Evolutionary conservation across 2,329 filamentous ascomycete species (phyloP).

Genomic region (Pseudogymnoascus sp.): DNA sequence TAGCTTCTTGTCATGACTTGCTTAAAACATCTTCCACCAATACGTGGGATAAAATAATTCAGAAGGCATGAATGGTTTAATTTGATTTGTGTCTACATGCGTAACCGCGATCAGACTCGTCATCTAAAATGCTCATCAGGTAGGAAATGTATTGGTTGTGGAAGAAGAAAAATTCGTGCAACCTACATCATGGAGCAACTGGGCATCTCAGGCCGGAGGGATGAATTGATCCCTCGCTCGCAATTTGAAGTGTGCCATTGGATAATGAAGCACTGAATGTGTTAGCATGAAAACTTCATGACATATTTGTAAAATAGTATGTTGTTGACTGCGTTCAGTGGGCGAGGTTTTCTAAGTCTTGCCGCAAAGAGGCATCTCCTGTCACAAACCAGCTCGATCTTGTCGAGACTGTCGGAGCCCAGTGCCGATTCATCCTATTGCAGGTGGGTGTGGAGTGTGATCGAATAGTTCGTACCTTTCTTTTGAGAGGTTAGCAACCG

Average conservation of each 20-base stretch:
- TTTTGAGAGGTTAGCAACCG: constrained; percentile 5
- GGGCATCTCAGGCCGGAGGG: not conserved
- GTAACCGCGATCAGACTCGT: constrained; percentile 71
- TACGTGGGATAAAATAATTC: constrained; percentile 28
- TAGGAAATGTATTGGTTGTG: constrained; percentile 12
- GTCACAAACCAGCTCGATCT: constrained; percentile 51
- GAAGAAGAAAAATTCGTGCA: constrained; percentile 19
- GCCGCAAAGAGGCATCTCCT: constrained; percentile 83
- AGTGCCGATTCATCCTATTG: constrained; percentile 85
- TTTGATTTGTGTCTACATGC: constrained; percentile 60
- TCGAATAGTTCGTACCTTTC: constrained; percentile 1
- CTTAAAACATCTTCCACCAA: constrained; percentile 8
- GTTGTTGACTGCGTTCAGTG: constrained; percentile 56
- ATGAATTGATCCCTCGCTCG: not conserved
- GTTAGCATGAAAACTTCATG: constrained; percentile 5
- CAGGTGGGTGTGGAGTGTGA: constrained; percentile 15
- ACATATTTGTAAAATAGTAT: constrained; percentile 2
- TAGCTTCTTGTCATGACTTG: not conserved
- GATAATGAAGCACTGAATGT: not conserved
- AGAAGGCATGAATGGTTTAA: constrained; percentile 67
- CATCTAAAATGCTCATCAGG: constrained; percentile 55
- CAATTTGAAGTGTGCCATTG: not conserved
- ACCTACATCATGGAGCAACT: constrained; percentile 16
- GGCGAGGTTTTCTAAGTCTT: constrained; percentile 99
- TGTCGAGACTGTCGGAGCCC: constrained; percentile 71